Base-by-base conservation (phyloP, 1,284 basidiomycete species). In the Rhodotorula sp. region DNA sequence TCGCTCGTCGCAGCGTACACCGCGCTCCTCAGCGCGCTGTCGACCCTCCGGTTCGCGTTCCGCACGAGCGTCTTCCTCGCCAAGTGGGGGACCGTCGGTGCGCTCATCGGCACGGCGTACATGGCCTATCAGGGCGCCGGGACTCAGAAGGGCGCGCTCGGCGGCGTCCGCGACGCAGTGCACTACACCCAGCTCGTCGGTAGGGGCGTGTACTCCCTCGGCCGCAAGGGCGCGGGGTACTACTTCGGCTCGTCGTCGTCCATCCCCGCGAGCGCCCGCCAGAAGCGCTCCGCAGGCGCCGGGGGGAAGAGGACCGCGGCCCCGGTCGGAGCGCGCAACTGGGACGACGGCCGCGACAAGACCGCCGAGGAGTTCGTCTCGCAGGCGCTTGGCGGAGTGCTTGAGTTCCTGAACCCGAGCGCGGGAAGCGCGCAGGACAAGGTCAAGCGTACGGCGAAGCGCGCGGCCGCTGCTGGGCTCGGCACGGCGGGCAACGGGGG, bases 41-140 rank as follows among this genome's bases (percentile, higher is more conserved):
- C 89, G 67, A 90, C 91, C 9, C 88, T 90, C 25, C 85, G 84
- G 32, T 91, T 89, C 88, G 85, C 89, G 78, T 81, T 91, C 74
- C 85, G 89, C 70, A 87, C 86, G 46, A 83, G 81, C 25, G 80
- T 91, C 76, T 90, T 86, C 83, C 85, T 90, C 78, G 79, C 89
- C 76, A 92, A 92, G 81, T 91, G 90, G 90, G 88, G 88, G 34
- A 81, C 83, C 7, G 82, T 92, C 66, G 74, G 90, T 21, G 85
- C 83, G 21, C 81, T 83, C 4, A 74, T 89, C 13, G 83, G 44
- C 27, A 61, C 70, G 1, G 60, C 60, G 22, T 74, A 44, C 29
- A 51, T 61, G 19, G 73, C 61, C 17, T 69, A 69, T 41, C 62
- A 66, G 34, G 51, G 51, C 17, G 57, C 61, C 2, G 69, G 73